phyloP scores from a whole-genome alignment of 2,329 filamentous ascomycete species.

The Alternaria triticina region DNA sequence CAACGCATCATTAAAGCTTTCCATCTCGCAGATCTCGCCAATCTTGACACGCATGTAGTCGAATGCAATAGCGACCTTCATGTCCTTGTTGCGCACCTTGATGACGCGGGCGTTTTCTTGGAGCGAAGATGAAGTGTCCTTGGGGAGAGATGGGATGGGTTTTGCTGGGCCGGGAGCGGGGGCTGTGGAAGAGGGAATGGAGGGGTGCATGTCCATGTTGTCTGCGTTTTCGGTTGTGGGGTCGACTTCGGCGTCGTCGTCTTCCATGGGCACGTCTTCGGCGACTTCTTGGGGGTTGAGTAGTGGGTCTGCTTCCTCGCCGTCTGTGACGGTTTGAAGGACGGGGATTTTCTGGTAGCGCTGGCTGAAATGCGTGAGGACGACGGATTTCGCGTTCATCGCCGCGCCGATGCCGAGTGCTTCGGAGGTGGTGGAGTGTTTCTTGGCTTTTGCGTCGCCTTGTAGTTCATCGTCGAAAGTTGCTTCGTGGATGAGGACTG shows the following conservation, averaged over 20 bases:
- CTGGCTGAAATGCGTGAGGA: slow-evolving; percentile 95
- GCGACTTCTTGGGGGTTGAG: slow-evolving; percentile 22
- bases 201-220: slow-evolving; percentile 29
- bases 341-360: slow-evolving; percentile 80
- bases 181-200: not conserved
- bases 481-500: slow-evolving; percentile 91
- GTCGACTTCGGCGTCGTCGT: slow-evolving; percentile 27
- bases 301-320: slow-evolving; percentile 33
- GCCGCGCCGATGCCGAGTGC: slow-evolving; percentile 76
- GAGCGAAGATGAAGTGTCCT: slow-evolving; percentile 11
- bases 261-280: slow-evolving; percentile 30
- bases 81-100: slow-evolving; percentile 54
- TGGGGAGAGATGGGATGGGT: slow-evolving; percentile 13
- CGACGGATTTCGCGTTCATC: slow-evolving; percentile 80
- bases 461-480: slow-evolving; percentile 89
- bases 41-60: slow-evolving; percentile 79
- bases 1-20: slow-evolving; percentile 67
- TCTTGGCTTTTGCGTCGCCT: slow-evolving; percentile 83
- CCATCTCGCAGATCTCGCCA: slow-evolving; percentile 72
- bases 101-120: slow-evolving; percentile 42
- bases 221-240: slow-evolving; percentile 25
- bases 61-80: slow-evolving; percentile 75
- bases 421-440: slow-evolving; percentile 87
- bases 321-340: slow-evolving; percentile 50
- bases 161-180: slow-evolving; percentile 5